Base-by-base conservation (phyloP, 1,284 basidiomycete genomes). In the Heterobasidion annosum region DNA sequence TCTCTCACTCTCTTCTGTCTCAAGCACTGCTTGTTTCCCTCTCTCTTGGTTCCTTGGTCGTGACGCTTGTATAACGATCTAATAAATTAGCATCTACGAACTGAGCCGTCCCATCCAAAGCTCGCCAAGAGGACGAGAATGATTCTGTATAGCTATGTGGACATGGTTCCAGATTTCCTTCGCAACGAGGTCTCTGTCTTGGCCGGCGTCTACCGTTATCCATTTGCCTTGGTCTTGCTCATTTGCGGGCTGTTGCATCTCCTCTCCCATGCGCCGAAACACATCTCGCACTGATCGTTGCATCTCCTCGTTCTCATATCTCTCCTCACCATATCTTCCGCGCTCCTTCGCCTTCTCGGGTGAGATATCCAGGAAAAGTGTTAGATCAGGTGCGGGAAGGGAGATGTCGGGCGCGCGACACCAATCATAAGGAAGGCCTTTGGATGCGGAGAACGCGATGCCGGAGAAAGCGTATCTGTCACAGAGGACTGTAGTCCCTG, bases 381-480 rank as follows among this genome's bases (percentile, higher is more conserved):
- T 88, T 37, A 95, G 65, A 68, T 99, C 96, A 0, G 96, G 96
- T 0, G 87, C 78, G 1, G 94, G 96, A 7, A 99, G 84, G 5
- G 83, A 83, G 10, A 85, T 72, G 64, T 99, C 97, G 0, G 95
- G 93, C 2, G 82, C 72, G 46, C 83, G 78, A 68, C 93, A 97
- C 91, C 92, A 98, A 33, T 81, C 76, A 63, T 80, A 82, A 2
- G 70, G 64, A 51, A 74, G 67, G 48, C 75, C 81, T 69, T 98
- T 98, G 50, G 93, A 85, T 5, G 86, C 82, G 1, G 93, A 92
- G 70, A 98, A 99, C 1, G 94, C 95, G 59, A 96, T 89, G 0
- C 96, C 97, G 1, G 94, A 98, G 69, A 98, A 99, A 0, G 94
- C 92, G 67, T 99, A 99, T 40, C 97, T 82, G 68, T 99, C 96